These are phyloP conservation scores for Scenedesmus sp. DNA, from an alignment of 163 green algal genomes.

Conservation along the genomic window DNA sequence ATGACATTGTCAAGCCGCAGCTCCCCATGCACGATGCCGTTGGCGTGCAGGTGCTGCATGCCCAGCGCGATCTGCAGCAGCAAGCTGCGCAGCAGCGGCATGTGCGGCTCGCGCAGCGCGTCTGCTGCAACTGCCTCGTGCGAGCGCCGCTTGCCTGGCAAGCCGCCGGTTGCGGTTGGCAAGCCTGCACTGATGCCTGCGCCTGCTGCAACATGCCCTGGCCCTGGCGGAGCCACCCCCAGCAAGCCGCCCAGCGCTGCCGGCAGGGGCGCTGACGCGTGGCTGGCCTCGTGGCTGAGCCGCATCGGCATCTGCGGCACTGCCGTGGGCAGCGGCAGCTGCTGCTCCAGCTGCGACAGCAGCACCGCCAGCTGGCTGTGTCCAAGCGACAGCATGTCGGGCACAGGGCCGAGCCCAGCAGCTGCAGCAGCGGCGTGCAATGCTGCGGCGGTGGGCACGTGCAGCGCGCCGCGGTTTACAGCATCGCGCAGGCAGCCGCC, in stretches of 20 bases:
- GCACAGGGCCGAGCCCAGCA: background rate
- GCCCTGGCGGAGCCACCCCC: background rate
- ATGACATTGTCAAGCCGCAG: slow-evolving; percentile 64
- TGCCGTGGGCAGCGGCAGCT: background rate
- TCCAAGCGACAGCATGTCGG: background rate
- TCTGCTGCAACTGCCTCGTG: background rate
- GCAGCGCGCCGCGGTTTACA: slow-evolving; percentile 35
- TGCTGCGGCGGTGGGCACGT: slow-evolving; percentile 3
- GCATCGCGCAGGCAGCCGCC: slow-evolving; percentile 57
- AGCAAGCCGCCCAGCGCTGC: background rate
- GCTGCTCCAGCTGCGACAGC: slow-evolving; percentile 36
- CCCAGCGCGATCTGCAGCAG: slow-evolving; percentile 58
- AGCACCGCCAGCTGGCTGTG: slow-evolving; percentile 19
- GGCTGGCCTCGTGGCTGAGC: background rate
- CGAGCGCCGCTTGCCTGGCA: background rate
- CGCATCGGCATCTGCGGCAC: background rate
- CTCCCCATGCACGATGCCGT: slow-evolving; percentile 64
- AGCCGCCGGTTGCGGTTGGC: background rate
- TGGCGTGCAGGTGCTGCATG: slow-evolving; percentile 58
- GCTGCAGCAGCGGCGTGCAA: slow-evolving; percentile 1
- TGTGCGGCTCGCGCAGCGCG: slow-evolving; percentile 5
- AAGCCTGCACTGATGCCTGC: background rate
- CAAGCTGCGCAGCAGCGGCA: slow-evolving; percentile 56
- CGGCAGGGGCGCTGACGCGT: background rate
- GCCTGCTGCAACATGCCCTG: background rate